Conservation (phyloP, 768 basidiomycete species). For the Lanmaoa rubissima region DNA sequence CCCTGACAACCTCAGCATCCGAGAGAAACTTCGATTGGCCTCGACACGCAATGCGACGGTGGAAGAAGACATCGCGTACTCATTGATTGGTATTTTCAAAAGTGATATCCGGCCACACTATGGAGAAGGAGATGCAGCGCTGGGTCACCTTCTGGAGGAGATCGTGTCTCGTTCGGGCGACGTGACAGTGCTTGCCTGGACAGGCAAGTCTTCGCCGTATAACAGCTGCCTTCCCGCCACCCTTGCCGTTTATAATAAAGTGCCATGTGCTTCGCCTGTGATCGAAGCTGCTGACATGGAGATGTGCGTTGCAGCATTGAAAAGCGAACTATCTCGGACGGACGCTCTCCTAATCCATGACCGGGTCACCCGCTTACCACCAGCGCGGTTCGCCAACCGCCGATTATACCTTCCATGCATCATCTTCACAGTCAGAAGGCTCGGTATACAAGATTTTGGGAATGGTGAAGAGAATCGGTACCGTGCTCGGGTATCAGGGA, state of each 20-base stretch:
- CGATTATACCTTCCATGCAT: conserved; percentile 2
- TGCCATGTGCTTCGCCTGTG: background rate
- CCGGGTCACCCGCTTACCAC: background rate
- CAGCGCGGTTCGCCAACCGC: background rate
- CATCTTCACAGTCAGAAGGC: background rate
- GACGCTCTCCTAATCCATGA: background rate
- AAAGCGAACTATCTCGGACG: background rate
- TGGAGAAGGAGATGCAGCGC: conserved; percentile 6
- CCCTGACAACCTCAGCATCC: conserved; percentile 3
- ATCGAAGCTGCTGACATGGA: background rate
- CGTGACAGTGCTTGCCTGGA: conserved; percentile 11
- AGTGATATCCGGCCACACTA: conserved; percentile 8
- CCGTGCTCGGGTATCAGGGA: too few relatives aligned
- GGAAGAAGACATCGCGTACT: conserved; percentile 11
- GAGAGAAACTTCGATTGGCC: conserved; percentile 11
- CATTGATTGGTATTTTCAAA: conserved; percentile 10
- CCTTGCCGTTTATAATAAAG: background rate
- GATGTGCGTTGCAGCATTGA: background rate
- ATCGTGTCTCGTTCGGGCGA: conserved; percentile 10
- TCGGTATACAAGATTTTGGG: background rate
- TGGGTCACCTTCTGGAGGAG: conserved; percentile 15
- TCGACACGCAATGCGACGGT: conserved; percentile 6
- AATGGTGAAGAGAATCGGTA: background rate
- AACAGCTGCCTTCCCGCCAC: conserved; percentile 13
- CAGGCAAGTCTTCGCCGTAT: conserved; percentile 7